Percentiles rank a stretch among this genome's conserved stretches.
phyloP scores from a whole-genome alignment of 208 protist species.

The Borovskyia barvae region DNA sequence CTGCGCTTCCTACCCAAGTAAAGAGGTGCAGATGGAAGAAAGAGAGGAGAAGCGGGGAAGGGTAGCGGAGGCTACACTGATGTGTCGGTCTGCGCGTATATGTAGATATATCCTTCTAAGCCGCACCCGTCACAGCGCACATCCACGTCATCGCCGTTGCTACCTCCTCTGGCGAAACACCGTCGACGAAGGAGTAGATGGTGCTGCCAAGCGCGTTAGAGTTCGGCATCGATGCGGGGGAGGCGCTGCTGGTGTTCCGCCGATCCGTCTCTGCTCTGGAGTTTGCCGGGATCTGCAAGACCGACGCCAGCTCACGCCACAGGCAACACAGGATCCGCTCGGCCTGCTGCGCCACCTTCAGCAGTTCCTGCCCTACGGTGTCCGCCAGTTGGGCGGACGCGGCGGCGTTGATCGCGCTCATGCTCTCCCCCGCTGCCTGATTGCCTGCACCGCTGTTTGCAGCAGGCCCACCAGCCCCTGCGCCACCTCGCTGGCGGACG shows the following conservation, averaged over 20 bases:
- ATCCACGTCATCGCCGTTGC: constrained; percentile 23
- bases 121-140: constrained; percentile 1
- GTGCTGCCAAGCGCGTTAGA: constrained; percentile 7
- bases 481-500: constrained; percentile 17
- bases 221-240: constrained; percentile 2
- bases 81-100: too few species aligned
- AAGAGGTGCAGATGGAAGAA: too few species aligned
- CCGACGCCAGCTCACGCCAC: constrained; percentile 11
- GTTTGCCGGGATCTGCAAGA: neutral
- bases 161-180: constrained; percentile 10
- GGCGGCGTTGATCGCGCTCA: neutral
- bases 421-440: neutral
- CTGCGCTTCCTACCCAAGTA: too few species aligned
- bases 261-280: neutral
- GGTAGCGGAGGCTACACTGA: too few species aligned
- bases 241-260: neutral
- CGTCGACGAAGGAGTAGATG: constrained; percentile 12
- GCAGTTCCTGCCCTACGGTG: constrained; percentile 9
- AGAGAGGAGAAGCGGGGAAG: too few species aligned
- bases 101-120: too few species aligned
- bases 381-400: constrained; percentile 5
- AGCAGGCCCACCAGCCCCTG: neutral
- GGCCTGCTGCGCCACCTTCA: constrained; percentile 11
- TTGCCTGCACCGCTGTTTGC: neutral
- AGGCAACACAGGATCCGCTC: constrained; percentile 18